Evolutionary conservation across 805 yeast species (phyloP).

Genomic region (Cyberlindnera meyerae): DNA sequence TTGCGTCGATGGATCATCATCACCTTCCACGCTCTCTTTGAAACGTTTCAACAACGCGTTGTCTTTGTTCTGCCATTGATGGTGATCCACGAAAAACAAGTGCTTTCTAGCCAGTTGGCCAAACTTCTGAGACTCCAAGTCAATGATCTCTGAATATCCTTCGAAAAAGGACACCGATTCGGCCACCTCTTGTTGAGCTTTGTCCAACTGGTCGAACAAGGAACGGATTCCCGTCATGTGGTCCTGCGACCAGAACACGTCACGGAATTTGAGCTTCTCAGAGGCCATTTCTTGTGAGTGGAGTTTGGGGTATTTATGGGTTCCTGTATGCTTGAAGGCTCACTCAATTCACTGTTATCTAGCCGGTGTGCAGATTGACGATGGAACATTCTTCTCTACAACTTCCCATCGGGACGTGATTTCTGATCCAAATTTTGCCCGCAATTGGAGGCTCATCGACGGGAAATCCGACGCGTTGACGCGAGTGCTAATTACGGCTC

Average conservation of each 20-base stretch:
- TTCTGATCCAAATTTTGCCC: too few relatives aligned
- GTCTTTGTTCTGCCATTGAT: not conserved
- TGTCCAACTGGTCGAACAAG: constrained; percentile 17
- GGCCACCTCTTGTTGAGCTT: constrained; percentile 17
- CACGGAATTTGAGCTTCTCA: constrained; percentile 3
- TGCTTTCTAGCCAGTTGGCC: constrained; percentile 7
- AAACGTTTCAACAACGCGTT: not conserved
- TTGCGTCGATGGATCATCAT: not conserved
- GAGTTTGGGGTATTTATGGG: too few relatives aligned
- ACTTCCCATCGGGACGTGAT: too few relatives aligned
- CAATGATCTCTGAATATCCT: constrained; percentile 18
- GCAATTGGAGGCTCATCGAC: too few relatives aligned
- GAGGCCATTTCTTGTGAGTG: not conserved
- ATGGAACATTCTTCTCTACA: too few relatives aligned
- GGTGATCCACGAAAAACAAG: constrained; percentile 5
- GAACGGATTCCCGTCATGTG: constrained; percentile 26
- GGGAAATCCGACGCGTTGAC: too few relatives aligned
- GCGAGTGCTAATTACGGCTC: too few relatives aligned
- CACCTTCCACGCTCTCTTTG: constrained; percentile 3
- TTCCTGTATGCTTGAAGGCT: too few relatives aligned
- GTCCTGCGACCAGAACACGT: constrained; percentile 30
- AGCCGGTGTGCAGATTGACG: too few relatives aligned
- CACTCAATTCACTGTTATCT: too few relatives aligned
- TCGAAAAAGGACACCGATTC: constrained; percentile 17
- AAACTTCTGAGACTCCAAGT: constrained; percentile 12